phyloP scores from a whole-genome alignment of 2,329 filamentous ascomycete species.

The Monosporascus ibericus region DNA sequence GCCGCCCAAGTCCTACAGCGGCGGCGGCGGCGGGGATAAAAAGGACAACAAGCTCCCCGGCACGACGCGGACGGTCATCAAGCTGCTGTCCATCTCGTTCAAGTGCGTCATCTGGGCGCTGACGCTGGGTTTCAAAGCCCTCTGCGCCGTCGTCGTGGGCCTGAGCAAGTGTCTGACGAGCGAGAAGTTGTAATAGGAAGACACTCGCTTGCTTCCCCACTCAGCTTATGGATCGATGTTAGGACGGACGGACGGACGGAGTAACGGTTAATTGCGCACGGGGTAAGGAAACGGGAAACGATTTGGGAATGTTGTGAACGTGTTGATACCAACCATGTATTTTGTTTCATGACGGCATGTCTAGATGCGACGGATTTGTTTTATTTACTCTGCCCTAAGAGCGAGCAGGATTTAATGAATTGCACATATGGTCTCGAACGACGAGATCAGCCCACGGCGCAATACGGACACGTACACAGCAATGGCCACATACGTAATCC shows the following conservation, averaged over 20 bases:
- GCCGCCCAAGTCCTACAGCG: slow-evolving; percentile 18
- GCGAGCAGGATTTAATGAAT: neutral
- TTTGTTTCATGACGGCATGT: neutral
- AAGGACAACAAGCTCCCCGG: slow-evolving; percentile 45
- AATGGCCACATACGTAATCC: no score
- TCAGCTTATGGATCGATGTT: neutral
- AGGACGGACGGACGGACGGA: neutral
- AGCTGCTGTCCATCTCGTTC: slow-evolving; percentile 46
- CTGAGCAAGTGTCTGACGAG: slow-evolving; percentile 44
- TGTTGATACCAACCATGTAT: neutral
- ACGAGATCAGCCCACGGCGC: no score
- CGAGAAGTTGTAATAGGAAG: slow-evolving; percentile 30
- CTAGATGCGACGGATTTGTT: neutral
- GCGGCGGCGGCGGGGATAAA: slow-evolving; percentile 31
- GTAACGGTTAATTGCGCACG: no score
- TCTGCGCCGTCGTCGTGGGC: slow-evolving; percentile 43
- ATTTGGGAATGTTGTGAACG: neutral
- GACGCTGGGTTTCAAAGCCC: slow-evolving; percentile 48
- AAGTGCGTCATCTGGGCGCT: slow-evolving; percentile 54
- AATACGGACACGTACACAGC: no score
- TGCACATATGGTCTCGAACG: no score
- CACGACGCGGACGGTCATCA: slow-evolving; percentile 41
- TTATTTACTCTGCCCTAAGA: neutral
- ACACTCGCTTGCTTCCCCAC: neutral
- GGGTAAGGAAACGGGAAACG: neutral